These are phyloP conservation scores for Cryptococcus amylolentus DNA, from an alignment of 1,284 basidiomycete genomes.

Conservation along the genomic window DNA sequence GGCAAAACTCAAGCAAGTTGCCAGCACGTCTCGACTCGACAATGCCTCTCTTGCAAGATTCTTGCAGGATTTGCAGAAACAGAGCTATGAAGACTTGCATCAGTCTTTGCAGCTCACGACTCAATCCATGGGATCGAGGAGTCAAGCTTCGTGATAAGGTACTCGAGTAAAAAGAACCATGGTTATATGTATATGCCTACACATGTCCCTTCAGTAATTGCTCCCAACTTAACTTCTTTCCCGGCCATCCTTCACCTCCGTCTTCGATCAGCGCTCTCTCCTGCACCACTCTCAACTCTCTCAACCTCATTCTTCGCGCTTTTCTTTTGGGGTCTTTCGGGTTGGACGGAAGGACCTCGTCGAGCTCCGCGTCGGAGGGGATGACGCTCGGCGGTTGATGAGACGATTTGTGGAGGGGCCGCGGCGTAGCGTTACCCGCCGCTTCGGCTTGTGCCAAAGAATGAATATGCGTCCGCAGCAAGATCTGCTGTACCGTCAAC, in stretches of 20 bases:
- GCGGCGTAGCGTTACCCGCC: slow-evolving; percentile 28
- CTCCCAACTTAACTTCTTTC: slow-evolving; percentile 33
- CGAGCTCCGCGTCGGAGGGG: slow-evolving; percentile 67
- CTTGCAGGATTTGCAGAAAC: neutral
- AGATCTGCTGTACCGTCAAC: slow-evolving; percentile 78
- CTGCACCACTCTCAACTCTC: slow-evolving; percentile 77
- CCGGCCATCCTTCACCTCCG: slow-evolving; percentile 37
- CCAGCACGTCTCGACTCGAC: neutral
- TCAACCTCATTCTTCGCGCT: slow-evolving; percentile 67
- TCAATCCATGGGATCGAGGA: neutral
- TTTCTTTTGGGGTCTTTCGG: slow-evolving; percentile 60
- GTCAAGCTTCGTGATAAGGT: neutral
- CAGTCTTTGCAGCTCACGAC: neutral
- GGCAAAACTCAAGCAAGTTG: neutral
- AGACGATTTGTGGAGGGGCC: slow-evolving; percentile 19
- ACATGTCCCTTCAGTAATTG: no score
- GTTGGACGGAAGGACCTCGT: slow-evolving; percentile 47
- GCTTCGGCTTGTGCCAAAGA: slow-evolving; percentile 15
- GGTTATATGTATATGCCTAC: no score
- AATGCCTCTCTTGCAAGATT: neutral
- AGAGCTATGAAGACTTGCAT: neutral
- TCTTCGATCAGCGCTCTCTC: slow-evolving; percentile 54
- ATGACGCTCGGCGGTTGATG: slow-evolving; percentile 22
- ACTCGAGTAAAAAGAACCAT: neutral
- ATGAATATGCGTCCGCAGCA: slow-evolving; percentile 65